Percentiles rank a stretch among this genome's conserved stretches.
phyloP scores from a whole-genome alignment of 139 green algal species.

The Micractinium conductrix region DNA sequence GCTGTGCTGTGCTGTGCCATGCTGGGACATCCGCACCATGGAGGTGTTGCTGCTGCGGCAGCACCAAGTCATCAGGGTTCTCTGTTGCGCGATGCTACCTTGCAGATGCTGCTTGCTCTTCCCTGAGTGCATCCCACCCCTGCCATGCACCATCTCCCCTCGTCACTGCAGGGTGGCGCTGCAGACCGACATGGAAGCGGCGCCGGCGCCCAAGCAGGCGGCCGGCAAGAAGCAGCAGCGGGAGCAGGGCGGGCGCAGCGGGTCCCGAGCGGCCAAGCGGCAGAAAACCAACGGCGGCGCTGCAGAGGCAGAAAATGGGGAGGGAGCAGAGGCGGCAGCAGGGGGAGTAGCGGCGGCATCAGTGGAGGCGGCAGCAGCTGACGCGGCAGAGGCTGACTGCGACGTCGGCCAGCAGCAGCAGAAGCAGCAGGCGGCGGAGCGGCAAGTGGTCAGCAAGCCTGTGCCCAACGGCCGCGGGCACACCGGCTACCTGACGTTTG shows the following conservation, averaged over 20 bases:
- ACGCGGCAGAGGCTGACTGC: background rate
- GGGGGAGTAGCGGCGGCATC: conserved; percentile 6
- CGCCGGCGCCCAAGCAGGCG: background rate
- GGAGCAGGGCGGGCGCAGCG: background rate
- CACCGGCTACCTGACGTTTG: conserved; percentile 93
- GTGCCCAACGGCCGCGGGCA: conserved; percentile 73
- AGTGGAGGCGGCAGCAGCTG: background rate
- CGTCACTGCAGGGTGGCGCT: no score
- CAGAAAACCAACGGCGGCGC: background rate
- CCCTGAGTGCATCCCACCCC: no score
- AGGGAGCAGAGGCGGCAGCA: conserved; percentile 1
- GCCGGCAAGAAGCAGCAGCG: background rate
- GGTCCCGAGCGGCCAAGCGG: no score
- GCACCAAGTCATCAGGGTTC: conserved; percentile 78
- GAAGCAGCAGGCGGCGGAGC: conserved; percentile 33
- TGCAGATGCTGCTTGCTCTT: no score
- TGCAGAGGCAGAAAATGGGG: background rate
- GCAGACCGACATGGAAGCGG: background rate
- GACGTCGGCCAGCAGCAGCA: conserved; percentile 16
- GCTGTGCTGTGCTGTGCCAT: no score
- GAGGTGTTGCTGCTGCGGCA: conserved; percentile 87
- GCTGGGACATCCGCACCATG: conserved; percentile 76
- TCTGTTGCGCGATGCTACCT: no score
- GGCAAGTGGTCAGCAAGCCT: conserved; percentile 51
- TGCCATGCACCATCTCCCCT: no score